These are phyloP conservation scores for Globisporangium nagaii DNA, from an alignment of 352 stramenopile genomes.

Conservation along the genomic window DNA sequence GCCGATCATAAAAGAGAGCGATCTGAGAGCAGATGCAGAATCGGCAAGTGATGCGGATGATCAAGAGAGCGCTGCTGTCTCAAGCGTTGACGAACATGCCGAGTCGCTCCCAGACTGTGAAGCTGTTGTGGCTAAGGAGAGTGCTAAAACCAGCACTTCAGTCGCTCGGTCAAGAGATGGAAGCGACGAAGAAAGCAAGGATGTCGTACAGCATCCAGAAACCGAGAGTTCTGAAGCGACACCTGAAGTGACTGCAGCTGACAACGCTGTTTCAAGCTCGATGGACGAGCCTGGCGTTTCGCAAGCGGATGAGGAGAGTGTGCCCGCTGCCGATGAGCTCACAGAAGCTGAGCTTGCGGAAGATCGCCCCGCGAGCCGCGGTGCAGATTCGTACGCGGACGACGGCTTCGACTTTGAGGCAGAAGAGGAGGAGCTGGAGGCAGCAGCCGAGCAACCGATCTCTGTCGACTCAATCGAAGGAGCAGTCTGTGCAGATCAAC, in stretches of 20 bases:
- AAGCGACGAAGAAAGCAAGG: neutral
- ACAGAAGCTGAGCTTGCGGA: neutral
- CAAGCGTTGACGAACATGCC: neutral
- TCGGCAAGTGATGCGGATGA: neutral
- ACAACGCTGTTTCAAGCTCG: neutral
- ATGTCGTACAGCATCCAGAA: neutral
- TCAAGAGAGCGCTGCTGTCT: neutral
- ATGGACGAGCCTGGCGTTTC: neutral
- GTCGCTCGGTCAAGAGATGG: neutral
- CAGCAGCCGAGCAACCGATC: neutral
- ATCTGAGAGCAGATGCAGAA: neutral
- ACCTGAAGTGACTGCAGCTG: neutral
- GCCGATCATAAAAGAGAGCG: too few relatives aligned
- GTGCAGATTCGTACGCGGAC: conserved; percentile 10
- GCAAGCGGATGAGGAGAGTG: neutral
- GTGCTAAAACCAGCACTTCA: neutral
- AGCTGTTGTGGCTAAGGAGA: neutral
- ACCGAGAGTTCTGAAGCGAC: neutral
- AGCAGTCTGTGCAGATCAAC: neutral
- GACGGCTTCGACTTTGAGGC: conserved; percentile 9
- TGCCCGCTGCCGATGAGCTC: neutral
- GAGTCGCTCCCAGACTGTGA: neutral
- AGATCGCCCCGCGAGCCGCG: conserved; percentile 6
- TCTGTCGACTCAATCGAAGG: neutral
- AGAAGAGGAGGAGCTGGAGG: neutral